Base-by-base conservation (phyloP, 352 stramenopile species). In the Globisporangium splendens region DNA sequence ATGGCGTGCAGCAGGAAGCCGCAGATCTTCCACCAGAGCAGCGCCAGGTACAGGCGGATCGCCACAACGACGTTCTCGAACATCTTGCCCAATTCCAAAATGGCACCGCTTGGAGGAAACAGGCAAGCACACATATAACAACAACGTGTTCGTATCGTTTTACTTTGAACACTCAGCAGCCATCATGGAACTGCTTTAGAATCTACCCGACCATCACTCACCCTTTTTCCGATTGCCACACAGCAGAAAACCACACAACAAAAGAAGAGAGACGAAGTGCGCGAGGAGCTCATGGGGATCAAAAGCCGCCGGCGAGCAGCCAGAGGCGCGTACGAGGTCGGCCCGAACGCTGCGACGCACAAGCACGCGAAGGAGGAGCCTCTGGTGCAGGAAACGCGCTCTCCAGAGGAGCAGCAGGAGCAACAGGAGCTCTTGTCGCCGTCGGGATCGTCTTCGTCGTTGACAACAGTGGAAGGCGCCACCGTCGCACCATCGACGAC, bases 21-120 rank as follows among this genome's bases (percentile, higher is more conserved):
- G 65, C 85, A 92, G 42, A 90, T 54, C 46, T 71, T 68, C 71
- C 85, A 83, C 81, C 82, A 95, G 33, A 91, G 41, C 11, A 91
- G 73, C 59, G 72, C 70, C 33, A 91, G 58, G 54, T 84, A 73
- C 33, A 79, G 49, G 35, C 82, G 82, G 28, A 90, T 56, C 35
- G 65, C 56, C 18, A 68, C 61, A 10, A 85, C 46, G 49, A 83
- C 57, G 4, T 61, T 70, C 39, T 50, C 39, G 46, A 54, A 33
- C 20, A 51, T 51, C 24, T 51, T 35, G 11, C 5, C 7, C 7
- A 11, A 11, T 10, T 35, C 28, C 28, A 35, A 35, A 35, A 35
- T 35, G 28, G 28, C 28, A 35, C 28, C 28, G 28, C 28, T 35
- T 35, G 5, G 7, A 8, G n/a, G n/a, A n/a, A n/a, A n/a, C n/a